Percentiles rank a stretch among this genome's conserved stretches.
Conservation (phyloP, 495 filamentous ascomycete species). For the Penicillium tannophilum region DNA sequence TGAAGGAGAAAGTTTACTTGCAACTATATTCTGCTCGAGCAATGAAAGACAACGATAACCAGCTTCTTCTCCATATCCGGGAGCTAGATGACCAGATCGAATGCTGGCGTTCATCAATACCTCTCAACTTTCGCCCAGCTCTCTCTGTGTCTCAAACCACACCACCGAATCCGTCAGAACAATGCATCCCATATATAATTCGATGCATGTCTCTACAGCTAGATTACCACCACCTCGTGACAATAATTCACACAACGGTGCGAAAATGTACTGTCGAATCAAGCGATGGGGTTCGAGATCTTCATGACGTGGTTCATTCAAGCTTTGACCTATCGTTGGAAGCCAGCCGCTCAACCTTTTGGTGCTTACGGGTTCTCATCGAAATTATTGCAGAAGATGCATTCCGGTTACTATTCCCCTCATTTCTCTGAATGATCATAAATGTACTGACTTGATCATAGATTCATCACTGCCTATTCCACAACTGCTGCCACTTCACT, state of each 20-base stretch:
- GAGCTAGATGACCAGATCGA: conserved; percentile 24
- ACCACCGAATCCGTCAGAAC: neutral
- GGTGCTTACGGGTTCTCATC: conserved; percentile 15
- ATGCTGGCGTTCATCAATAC: conserved; percentile 22
- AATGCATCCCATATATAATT: conserved; percentile 1
- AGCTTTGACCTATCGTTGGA: conserved; percentile 24
- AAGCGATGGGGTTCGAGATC: conserved; percentile 10
- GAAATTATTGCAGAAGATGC: conserved; percentile 9
- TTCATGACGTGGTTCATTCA: conserved; percentile 26
- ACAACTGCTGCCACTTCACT: conserved; percentile 15
- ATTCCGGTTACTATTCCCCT: conserved; percentile 13
- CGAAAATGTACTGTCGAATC: conserved; percentile 17
- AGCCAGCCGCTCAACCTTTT: conserved; percentile 22
- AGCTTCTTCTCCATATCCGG: conserved; percentile 19
- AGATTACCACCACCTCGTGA: conserved; percentile 21
- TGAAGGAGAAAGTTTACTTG: conserved; percentile 21
- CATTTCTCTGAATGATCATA: neutral
- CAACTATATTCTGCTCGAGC: conserved; percentile 18
- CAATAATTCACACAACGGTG: conserved; percentile 21
- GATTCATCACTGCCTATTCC: conserved; percentile 19
- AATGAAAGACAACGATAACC: conserved; percentile 11
- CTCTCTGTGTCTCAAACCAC: conserved; percentile 18
- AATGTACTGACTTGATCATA: conserved; percentile 1
- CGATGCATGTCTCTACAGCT: conserved; percentile 18
- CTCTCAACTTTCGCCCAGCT: conserved; percentile 13